A percentile compares a stretch with the other conserved stretches of the same genome.
Conservation (phyloP, 176 grass and related monocot genomes). For the Leersia perrieri region DNA sequence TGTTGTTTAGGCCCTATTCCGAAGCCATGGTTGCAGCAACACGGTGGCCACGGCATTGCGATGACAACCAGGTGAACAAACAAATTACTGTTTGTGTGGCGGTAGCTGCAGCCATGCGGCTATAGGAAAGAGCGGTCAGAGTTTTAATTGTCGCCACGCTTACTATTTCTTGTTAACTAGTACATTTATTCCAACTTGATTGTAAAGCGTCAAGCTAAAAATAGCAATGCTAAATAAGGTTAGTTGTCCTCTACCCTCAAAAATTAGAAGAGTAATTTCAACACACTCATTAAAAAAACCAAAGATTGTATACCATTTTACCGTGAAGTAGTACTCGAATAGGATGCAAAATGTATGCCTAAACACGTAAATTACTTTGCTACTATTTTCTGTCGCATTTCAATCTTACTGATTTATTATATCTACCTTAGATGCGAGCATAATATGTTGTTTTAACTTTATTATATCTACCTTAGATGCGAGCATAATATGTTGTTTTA, state of each 20-base stretch:
- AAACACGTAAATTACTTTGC: too few species aligned
- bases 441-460: not conserved
- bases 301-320: too few species aligned
- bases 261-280: not conserved
- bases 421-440: not conserved
- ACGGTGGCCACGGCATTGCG: too few species aligned
- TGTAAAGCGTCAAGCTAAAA: not conserved
- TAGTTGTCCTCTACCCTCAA: not conserved
- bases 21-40: too few species aligned
- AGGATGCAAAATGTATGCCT: rapidly evolving
- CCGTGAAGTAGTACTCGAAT: not conserved
- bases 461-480: not conserved
- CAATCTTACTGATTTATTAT: not conserved
- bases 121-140: too few species aligned
- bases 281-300: too few species aligned
- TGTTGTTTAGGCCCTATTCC: too few species aligned
- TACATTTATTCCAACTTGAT: not conserved
- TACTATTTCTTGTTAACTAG: not conserved
- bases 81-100: too few species aligned
- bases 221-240: not conserved
- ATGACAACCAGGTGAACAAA: too few species aligned
- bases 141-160: too few species aligned
- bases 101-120: too few species aligned
- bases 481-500: not conserved
- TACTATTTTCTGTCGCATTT: not conserved